phyloP scores from a whole-genome alignment of 352 stramenopile species.

The Pythium biforme region DNA sequence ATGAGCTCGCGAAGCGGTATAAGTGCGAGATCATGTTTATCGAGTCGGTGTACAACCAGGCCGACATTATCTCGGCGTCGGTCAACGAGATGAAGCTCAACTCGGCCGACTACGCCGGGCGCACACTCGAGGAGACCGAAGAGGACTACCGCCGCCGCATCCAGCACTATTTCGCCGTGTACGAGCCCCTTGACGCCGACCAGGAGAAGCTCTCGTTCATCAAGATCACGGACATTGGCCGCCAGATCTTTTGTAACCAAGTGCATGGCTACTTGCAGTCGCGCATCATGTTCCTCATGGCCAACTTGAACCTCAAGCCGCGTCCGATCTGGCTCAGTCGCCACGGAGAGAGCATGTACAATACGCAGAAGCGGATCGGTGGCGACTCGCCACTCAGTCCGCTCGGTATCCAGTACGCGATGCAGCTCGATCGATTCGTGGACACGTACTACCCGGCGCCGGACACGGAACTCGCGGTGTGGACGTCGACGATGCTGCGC shows the following conservation, averaged over 20 bases:
- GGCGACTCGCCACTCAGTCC: constrained; percentile 93
- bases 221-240: constrained; percentile 78
- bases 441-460: constrained; percentile 83
- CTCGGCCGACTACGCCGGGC: constrained; percentile 69
- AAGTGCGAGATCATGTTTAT: constrained; percentile 86
- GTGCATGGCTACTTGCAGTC: constrained; percentile 86
- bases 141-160: constrained; percentile 80
- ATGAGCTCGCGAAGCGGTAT: constrained; percentile 53
- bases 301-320: constrained; percentile 93
- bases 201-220: constrained; percentile 69
- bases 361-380: constrained; percentile 96
- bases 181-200: constrained; percentile 60
- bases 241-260: constrained; percentile 84
- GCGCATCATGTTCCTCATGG: constrained; percentile 94
- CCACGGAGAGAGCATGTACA: constrained; percentile 98
- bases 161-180: constrained; percentile 72
- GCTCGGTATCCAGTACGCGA: constrained; percentile 92
- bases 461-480: constrained; percentile 88
- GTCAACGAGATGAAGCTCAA: constrained; percentile 88
- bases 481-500: constrained; percentile 95
- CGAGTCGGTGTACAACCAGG: constrained; percentile 74
- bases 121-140: constrained; percentile 71
- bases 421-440: constrained; percentile 92
- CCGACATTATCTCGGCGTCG: constrained; percentile 69
- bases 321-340: constrained; percentile 96